Conservation (phyloP, 495 filamentous ascomycete species). For the Penicillium bialowiezense region DNA sequence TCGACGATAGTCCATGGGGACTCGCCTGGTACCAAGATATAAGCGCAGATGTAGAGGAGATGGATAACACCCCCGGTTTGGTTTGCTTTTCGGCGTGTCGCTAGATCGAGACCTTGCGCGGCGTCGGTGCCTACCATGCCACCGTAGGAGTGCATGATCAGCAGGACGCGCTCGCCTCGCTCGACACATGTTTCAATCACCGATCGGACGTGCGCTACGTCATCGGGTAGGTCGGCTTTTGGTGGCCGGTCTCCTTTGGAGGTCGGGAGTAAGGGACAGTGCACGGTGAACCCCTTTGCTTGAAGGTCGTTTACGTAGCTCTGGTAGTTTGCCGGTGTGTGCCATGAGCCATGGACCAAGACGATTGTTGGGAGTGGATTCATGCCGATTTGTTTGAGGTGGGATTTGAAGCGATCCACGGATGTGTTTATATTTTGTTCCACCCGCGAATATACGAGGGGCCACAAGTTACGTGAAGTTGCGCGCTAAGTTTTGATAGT, state of each 20-base stretch:
- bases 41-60: slow-evolving; percentile 37
- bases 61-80: slow-evolving; percentile 36
- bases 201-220: slow-evolving; percentile 17
- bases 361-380: slow-evolving; percentile 28
- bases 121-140: slow-evolving; percentile 37
- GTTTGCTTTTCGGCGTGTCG: slow-evolving; percentile 18
- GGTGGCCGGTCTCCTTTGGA: too few species aligned
- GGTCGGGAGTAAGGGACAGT: slow-evolving; percentile 31
- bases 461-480: too few species aligned
- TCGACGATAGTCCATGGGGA: too few species aligned
- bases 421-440: too few species aligned
- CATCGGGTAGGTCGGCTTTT: too few species aligned
- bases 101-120: slow-evolving; percentile 22
- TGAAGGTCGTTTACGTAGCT: slow-evolving; percentile 29
- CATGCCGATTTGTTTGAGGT: too few species aligned
- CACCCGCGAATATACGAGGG: too few species aligned
- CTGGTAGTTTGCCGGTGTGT: slow-evolving; percentile 36
- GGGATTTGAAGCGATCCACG: too few species aligned
- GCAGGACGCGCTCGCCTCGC: slow-evolving; percentile 24
- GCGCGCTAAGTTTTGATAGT: too few species aligned
- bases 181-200: slow-evolving; percentile 21
- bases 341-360: slow-evolving; percentile 44
- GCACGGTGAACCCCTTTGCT: slow-evolving; percentile 28
- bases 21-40: slow-evolving; percentile 24
- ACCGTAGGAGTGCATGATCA: slow-evolving; percentile 43